Base-by-base conservation (phyloP, 1,284 basidiomycete species). In the Ceratobasidium sp. region DNA sequence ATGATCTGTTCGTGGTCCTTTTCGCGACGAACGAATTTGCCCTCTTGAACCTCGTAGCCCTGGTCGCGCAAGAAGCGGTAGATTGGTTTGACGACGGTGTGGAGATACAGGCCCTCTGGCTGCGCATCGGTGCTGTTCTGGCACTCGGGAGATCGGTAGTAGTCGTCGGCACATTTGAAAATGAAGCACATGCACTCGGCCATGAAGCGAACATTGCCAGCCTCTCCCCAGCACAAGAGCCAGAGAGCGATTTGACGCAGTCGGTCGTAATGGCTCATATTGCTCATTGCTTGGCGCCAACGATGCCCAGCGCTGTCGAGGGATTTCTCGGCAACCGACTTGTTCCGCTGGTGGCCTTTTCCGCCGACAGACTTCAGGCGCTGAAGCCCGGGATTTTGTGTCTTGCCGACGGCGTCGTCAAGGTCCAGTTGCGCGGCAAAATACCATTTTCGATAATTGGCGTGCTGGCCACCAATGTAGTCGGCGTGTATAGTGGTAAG, bases 91-190 rank as follows among this genome's bases (percentile, higher is more conserved):
- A 96, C 85, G 74, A 98, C 93, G 0, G 92, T 85, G 54, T 91
- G 88, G 32, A 99, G 84, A 78, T 97, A 99, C 15, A 98, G 82
- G 1, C 96, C 96, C 76, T 98, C 96, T 0, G 94, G 94, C 0
- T 98, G 94, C 0, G 95, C 89, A 71, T 98, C 96, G 70, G 94
- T 84, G 69, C 94, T 84, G 79, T 88, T 94, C 80, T 98, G 96
- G 77, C 96, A 98, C 78, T 98, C 96, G 20, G 96, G 90, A 17
- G 93, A 96, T 54, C 96, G 95, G 80, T 99, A 99, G 80, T 98
- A 98, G 80, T 99, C 96, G 78, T 99, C 96, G 29, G 96, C 96
- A 77, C 96, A 98, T 82, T 99, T 98, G 91, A 98, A 98, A 80
- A 98, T 96, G 85, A 98, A 98, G 81, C 94, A 97, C 60, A 98